Conservation (phyloP, 768 basidiomycete species). For the Neoboletus subvelutipes region DNA sequence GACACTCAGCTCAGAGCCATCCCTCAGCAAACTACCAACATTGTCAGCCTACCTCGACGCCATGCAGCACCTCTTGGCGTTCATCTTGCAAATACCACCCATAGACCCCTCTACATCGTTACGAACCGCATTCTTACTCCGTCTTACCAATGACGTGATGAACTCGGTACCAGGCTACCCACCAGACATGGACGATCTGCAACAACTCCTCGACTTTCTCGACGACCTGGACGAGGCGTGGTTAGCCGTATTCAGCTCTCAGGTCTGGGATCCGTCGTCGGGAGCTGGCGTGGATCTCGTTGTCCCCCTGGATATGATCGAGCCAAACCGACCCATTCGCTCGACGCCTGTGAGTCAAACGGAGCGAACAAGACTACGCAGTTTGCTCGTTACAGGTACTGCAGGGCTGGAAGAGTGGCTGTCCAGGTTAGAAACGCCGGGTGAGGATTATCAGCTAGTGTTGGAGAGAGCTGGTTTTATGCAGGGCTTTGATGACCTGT, state of each 20-base stretch:
- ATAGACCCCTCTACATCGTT: conserved; percentile 67
- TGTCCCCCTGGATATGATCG: conserved; percentile 38
- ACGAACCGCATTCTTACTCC: conserved; percentile 66
- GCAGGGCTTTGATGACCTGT: conserved; percentile 63
- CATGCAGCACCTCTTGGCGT: conserved; percentile 51
- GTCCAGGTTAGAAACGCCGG: conserved; percentile 27
- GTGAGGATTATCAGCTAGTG: conserved; percentile 33
- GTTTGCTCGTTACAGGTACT: conserved; percentile 60
- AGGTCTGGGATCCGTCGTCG: conserved; percentile 62
- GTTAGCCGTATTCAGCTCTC: conserved; percentile 60
- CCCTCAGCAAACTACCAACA: conserved; percentile 53
- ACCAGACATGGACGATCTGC: conserved; percentile 44
- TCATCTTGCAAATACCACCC: conserved; percentile 75
- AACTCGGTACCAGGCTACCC: conserved; percentile 61
- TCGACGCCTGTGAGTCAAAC: conserved; percentile 63
- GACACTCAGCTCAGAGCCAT: conserved; percentile 29
- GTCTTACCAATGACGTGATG: conserved; percentile 67
- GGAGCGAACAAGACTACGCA: conserved; percentile 67
- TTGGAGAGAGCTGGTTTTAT: conserved; percentile 55
- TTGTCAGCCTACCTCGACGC: conserved; percentile 60
- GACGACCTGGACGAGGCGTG: conserved; percentile 76
- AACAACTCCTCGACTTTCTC: conserved; percentile 60
- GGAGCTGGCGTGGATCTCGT: conserved; percentile 42
- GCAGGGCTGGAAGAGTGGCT: conserved; percentile 72
- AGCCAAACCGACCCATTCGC: conserved; percentile 28